Base-by-base conservation (phyloP, 1,284 basidiomycete genomes). In the Sporisorium exsertum region DNA sequence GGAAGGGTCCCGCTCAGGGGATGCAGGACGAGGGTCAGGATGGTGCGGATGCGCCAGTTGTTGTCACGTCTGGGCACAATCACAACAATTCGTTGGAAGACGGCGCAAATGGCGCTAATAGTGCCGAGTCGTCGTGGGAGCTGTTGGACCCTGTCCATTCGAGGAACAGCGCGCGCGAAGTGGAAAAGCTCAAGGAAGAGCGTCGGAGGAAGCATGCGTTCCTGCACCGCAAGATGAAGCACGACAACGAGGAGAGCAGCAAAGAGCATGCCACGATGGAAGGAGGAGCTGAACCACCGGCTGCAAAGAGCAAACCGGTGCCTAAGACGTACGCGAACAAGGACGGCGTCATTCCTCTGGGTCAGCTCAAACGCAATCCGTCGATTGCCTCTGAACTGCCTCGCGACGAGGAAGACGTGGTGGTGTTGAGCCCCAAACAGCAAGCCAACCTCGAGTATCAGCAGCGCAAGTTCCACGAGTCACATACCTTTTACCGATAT, bases 401-500 rank as follows among this genome's bases (percentile, higher is more conserved):
- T 12, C 80, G 82, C 46, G 78, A 81, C 27, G 59, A 57, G 0
- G 67, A 78, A 46, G 82, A 84, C 42, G 73, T 82, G 2, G 81
- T 82, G 8, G 82, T 84, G 0, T 70, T 84, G 5, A 82, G 77
- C 2, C 80, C 81, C 12, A 78, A 74, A 33, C 81, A 84, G 52
- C 82, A 84, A 60, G 78, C 74, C 8, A 80, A 66, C 32, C 73
- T 84, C 1, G 75, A 82, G 64, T 81, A 84, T 37, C 82, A 84
- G 50, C 82, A 84, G 57, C 69, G 81, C 58, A 74, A 78, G 29
- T 83, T 84, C 72, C 82, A 84, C 62, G 66, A 72, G n/a, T 81
- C 79, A n/a, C 82, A 84, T 59, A 83, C 81, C 1, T 95, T 93
- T 92, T 95, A 95, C 86, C 88, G 92, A 45, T 90, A 93, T 8